Percentiles rank a stretch among this genome's conserved stretches.
Evolutionary conservation across 1,139 yeast genomes (phyloP).

Genomic region (Pichiaceae sp.): DNA sequence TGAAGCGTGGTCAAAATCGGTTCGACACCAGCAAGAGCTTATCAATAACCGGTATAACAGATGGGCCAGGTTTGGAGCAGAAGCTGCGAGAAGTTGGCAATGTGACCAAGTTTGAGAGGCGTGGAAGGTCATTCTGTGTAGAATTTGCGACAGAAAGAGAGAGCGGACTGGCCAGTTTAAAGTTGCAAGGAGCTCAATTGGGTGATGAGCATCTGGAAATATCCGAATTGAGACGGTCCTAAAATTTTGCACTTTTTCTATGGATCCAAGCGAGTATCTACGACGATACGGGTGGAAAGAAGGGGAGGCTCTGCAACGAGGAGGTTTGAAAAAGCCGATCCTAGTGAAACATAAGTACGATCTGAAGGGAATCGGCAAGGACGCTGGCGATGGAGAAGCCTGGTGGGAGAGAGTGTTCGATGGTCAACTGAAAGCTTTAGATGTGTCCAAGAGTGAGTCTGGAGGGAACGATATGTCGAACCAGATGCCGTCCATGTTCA

Average conservation of each 20-base stretch:
- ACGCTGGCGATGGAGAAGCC: conserved; percentile 61
- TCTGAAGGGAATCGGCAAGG: conserved; percentile 81
- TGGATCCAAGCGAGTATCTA: conserved; percentile 73
- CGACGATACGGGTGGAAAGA: conserved; percentile 84
- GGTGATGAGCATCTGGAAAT: background rate
- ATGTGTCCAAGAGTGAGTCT: conserved; percentile 35
- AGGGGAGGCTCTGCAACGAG: conserved; percentile 74
- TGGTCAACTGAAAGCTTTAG: conserved; percentile 77
- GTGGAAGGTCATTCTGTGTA: conserved; percentile 12
- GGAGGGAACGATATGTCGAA: conserved; percentile 5
- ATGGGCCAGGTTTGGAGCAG: background rate
- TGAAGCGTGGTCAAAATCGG: background rate
- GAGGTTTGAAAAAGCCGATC: conserved; percentile 80
- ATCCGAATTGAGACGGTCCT: background rate
- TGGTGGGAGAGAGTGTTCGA: conserved; percentile 98
- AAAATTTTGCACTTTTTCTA: conserved; percentile 19
- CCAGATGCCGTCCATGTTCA: conserved; percentile 7
- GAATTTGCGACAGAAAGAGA: background rate
- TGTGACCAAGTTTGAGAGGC: conserved; percentile 3
- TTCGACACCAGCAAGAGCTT: background rate
- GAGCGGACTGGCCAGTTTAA: background rate
- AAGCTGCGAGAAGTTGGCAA: conserved; percentile 1
- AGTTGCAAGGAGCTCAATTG: conserved; percentile 17
- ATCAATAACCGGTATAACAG: background rate
- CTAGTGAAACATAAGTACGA: conserved; percentile 86